A percentile compares a stretch with the other conserved stretches of the same genome.
These are phyloP conservation scores for Globisporangium iwayamae DNA, from an alignment of 352 stramenopile genomes.

Conservation along the genomic window DNA sequence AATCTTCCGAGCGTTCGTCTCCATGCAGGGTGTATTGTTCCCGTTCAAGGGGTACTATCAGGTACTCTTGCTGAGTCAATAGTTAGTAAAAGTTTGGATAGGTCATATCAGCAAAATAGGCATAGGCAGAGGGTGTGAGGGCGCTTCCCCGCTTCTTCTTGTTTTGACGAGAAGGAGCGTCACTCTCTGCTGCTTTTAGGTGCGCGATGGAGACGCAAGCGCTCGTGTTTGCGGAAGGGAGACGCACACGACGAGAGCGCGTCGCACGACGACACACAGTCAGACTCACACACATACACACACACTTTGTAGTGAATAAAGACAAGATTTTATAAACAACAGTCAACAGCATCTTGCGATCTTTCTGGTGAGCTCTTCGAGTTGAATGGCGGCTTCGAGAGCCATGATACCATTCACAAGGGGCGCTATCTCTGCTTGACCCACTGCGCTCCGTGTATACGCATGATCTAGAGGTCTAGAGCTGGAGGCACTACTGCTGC, in stretches of 20 bases:
- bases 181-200: constrained; percentile 54
- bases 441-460: too few species aligned
- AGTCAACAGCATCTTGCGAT: too few species aligned
- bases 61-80: constrained; percentile 83
- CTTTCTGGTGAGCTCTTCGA: background rate
- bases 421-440: too few species aligned
- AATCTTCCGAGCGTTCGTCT: constrained; percentile 14
- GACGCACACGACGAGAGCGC: background rate
- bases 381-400: too few species aligned
- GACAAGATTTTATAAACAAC: constrained; percentile 1
- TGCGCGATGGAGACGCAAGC: constrained; percentile 50
- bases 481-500: too few species aligned
- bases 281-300: background rate
- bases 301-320: background rate
- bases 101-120: constrained; percentile 61
- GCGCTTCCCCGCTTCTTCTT: constrained; percentile 29
- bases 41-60: constrained; percentile 86
- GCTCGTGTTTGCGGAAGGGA: constrained; percentile 1
- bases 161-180: constrained; percentile 32
- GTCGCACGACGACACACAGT: background rate
- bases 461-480: too few species aligned
- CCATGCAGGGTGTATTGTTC: constrained; percentile 69
- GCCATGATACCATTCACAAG: too few species aligned
- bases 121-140: constrained; percentile 35
- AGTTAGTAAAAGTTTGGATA: constrained; percentile 67